These are phyloP conservation scores for Lactifluus volemus DNA, from an alignment of 768 basidiomycete species.

Conservation along the genomic window DNA sequence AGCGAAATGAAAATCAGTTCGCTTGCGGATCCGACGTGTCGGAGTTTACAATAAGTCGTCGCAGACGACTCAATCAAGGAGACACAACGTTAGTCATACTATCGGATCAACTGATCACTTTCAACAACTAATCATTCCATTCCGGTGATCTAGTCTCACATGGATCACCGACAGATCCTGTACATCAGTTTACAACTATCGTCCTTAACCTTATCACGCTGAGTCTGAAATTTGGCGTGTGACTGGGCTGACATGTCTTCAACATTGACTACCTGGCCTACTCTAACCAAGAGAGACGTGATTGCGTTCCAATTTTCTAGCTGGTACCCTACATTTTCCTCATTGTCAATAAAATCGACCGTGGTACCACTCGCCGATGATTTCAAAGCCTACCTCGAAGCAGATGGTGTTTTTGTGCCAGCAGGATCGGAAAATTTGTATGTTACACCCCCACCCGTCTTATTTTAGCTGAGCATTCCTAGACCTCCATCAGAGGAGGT, in stretches of 20 bases:
- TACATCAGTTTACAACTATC: no score
- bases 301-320: slow-evolving; percentile 74
- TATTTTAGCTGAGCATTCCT: background rate
- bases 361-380: slow-evolving; percentile 58
- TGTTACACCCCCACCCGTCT: slow-evolving; percentile 28
- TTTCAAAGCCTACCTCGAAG: slow-evolving; percentile 65
- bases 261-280: slow-evolving; percentile 41
- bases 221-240: no score
- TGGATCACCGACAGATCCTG: no score
- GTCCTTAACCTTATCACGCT: no score
- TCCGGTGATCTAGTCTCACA: no score
- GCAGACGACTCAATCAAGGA: no score
- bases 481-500: slow-evolving; percentile 40
- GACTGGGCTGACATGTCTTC: background rate
- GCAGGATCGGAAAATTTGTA: slow-evolving; percentile 73
- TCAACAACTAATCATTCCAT: no score
- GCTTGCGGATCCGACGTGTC: no score
- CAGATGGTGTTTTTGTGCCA: slow-evolving; percentile 81
- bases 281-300: slow-evolving; percentile 41
- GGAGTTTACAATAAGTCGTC: no score
- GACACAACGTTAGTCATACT: no score
- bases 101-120: no score
- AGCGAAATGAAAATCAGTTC: no score
- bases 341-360: slow-evolving; percentile 60
- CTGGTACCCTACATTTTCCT: slow-evolving; percentile 71